phyloP scores from a whole-genome alignment of 2,329 filamentous ascomycete species.

The Cladosporium austrohemisphaericum region DNA sequence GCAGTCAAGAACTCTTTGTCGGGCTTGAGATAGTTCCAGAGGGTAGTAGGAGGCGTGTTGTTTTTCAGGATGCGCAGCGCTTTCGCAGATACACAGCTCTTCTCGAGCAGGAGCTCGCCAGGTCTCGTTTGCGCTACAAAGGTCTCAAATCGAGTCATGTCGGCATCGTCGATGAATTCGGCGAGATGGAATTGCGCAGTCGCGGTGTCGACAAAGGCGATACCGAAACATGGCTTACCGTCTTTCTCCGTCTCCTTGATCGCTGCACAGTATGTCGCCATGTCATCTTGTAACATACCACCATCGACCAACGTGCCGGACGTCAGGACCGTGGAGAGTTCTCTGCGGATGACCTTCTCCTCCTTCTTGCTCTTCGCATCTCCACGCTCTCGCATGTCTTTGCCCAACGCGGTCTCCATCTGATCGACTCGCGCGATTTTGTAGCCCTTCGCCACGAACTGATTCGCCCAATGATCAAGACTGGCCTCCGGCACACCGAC shows the following conservation, averaged over 20 bases:
- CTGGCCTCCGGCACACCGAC: conserved; percentile 95
- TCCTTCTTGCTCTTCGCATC: conserved; percentile 64
- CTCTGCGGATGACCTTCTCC: conserved; percentile 89
- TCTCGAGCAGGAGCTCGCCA: conserved; percentile 84
- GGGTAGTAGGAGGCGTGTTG: conserved; percentile 84
- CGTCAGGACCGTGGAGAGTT: conserved; percentile 86
- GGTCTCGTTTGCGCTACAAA: conserved; percentile 89
- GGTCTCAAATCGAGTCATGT: conserved; percentile 95
- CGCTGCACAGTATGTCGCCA: conserved; percentile 92
- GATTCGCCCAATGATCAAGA: conserved; percentile 94
- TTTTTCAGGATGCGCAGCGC: conserved; percentile 92
- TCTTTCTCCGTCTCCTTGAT: conserved; percentile 72
- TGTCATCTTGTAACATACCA: conserved; percentile 95
- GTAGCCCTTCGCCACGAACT: conserved; percentile 96
- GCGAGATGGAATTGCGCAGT: conserved; percentile 94
- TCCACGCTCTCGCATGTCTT: conserved; percentile 96
- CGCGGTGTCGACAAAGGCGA: conserved; percentile 91
- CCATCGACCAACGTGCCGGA: conserved; percentile 91
- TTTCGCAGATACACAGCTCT: conserved; percentile 74
- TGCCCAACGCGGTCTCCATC: conserved; percentile 89
- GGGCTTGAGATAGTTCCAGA: conserved; percentile 91
- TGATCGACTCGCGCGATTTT: conserved; percentile 97
- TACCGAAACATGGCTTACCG: conserved; percentile 77
- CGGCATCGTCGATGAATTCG: conserved; percentile 84
- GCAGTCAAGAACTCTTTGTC: conserved; percentile 87